phyloP scores from a whole-genome alignment of 169 alveolate species.

The Babesia bigemina region DNA sequence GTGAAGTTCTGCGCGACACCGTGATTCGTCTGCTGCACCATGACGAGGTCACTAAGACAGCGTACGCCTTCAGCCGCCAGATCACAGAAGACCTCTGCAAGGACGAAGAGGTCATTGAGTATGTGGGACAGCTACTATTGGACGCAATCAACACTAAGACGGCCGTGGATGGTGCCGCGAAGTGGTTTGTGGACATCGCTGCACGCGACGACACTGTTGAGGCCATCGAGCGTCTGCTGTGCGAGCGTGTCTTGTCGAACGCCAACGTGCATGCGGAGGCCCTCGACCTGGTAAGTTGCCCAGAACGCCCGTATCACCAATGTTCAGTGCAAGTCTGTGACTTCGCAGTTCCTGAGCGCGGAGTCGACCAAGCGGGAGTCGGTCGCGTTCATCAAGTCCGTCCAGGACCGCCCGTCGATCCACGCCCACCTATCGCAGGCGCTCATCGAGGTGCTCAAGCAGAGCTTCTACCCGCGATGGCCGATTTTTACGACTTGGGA shows the following conservation, averaged over 20 bases:
- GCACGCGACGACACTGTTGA: slow-evolving; percentile 27
- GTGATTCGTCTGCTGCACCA: too few relatives aligned
- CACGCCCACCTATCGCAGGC: slow-evolving; percentile 34
- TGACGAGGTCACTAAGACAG: too few relatives aligned
- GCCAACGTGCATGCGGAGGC: slow-evolving; percentile 38
- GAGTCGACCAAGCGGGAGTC: slow-evolving; percentile 15
- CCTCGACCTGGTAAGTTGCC: slow-evolving; percentile 30
- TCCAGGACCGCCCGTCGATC: slow-evolving; percentile 21
- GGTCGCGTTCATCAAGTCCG: slow-evolving; percentile 23
- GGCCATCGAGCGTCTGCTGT: slow-evolving; percentile 19
- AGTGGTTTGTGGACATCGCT: slow-evolving; percentile 46
- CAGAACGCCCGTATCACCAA: not conserved
- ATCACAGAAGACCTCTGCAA: slow-evolving; percentile 17
- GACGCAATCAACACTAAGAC: slow-evolving; percentile 45
- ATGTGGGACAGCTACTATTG: slow-evolving; percentile 44
- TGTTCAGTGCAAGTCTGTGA: slow-evolving; percentile 36
- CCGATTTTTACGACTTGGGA: not conserved
- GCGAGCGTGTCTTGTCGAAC: slow-evolving; percentile 22
- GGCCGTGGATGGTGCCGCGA: slow-evolving; percentile 54
- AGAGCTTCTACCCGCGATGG: slow-evolving; percentile 37
- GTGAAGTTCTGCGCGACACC: too few relatives aligned
- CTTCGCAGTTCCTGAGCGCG: slow-evolving; percentile 10
- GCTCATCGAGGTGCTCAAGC: slow-evolving; percentile 36
- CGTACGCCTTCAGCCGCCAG: slow-evolving; percentile 10
- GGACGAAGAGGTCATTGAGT: slow-evolving; percentile 32